Base-by-base conservation (phyloP, 1,284 basidiomycete species). In the Mrakiaceae sp. region DNA sequence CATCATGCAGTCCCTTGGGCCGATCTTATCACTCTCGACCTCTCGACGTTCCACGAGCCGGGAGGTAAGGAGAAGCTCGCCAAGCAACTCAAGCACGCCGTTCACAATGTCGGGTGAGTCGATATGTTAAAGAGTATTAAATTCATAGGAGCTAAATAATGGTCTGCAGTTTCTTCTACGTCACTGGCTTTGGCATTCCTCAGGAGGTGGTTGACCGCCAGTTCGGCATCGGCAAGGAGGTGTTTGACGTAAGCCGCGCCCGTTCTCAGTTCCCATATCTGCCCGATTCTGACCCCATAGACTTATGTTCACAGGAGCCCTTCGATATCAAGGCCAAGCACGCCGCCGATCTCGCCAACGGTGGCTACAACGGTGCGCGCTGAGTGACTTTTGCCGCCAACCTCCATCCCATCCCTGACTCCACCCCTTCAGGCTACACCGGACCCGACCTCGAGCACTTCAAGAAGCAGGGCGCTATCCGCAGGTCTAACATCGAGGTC, bases 251-350 rank as follows among this genome's bases (percentile, higher is more conserved):
- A 27, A 27, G 27, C 27, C 27, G 27, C 27, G 27, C 27, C 27
- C 27, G 27, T 27, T 27, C 27, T 27, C 27, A 27, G 27, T 27
- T 27, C 27, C 27, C 27, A 27, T 27, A 27, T 27, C 27, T 27
- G 27, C 27, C 27, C 27, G 27, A 27, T 27, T 27, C 27, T 27
- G 27, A 27, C 27, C 27, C 27, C 27, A 2, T 27, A 1, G 27
- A 27, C 27, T 27, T 27, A 27, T 27, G 27, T 27, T 27, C 27
- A 27, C 27, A 27, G 27, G 68, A 85, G 11, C 80, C 84, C 0
- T 83, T 87, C 69, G 81, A 82, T 51, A 86, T 87, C 70, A 87
- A 87, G 73, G 70, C 74, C 60, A 71, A 71, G 39, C 84, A 83
- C 69, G 74, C 72, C 5, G 78, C 80, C 1, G 76, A 80, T 49